phyloP scores from a whole-genome alignment of 2,329 filamentous ascomycete species.

The Ramichloridium luteum region DNA sequence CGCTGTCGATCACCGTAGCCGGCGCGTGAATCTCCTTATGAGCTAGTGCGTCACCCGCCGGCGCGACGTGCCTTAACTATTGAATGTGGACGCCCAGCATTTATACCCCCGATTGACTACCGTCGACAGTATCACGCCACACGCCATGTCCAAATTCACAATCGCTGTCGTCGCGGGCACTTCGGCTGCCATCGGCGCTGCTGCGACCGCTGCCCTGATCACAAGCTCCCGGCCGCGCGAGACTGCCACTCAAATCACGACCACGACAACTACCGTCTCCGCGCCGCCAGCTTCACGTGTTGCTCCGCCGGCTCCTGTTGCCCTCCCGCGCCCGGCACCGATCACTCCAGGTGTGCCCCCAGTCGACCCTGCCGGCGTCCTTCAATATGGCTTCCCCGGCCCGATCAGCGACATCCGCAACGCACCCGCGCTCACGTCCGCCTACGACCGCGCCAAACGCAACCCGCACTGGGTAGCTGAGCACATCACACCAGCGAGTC shows the following conservation, averaged over 20 bases:
- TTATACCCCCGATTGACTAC: too few species aligned
- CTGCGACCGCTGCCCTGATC: conserved; percentile 36
- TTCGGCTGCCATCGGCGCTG: conserved; percentile 37
- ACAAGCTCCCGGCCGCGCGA: conserved; percentile 23
- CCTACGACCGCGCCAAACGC: conserved; percentile 77
- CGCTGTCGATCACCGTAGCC: too few species aligned
- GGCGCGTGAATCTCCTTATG: too few species aligned
- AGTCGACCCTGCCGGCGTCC: conserved; percentile 40
- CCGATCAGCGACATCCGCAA: conserved; percentile 72
- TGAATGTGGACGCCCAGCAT: too few species aligned
- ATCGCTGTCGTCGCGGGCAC: conserved; percentile 38
- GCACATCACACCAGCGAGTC: conserved; percentile 84
- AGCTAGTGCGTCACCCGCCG: too few species aligned
- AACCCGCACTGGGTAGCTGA: conserved; percentile 90
- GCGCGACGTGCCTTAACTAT: too few species aligned
- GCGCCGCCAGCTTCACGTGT: conserved; percentile 17
- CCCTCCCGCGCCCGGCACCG: conserved; percentile 14
- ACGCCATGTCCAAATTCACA: conserved; percentile 42
- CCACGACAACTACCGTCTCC: conserved; percentile 26
- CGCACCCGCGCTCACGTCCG: conserved; percentile 66
- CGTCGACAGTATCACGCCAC: too few species aligned
- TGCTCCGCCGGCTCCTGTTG: conserved; percentile 18
- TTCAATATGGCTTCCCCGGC: conserved; percentile 67
- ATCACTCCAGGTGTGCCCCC: conserved; percentile 18
- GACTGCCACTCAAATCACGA: conserved; percentile 17